phyloP scores from a whole-genome alignment of 306 rosid genomes.

The Fragaria nilgerrensis region DNA sequence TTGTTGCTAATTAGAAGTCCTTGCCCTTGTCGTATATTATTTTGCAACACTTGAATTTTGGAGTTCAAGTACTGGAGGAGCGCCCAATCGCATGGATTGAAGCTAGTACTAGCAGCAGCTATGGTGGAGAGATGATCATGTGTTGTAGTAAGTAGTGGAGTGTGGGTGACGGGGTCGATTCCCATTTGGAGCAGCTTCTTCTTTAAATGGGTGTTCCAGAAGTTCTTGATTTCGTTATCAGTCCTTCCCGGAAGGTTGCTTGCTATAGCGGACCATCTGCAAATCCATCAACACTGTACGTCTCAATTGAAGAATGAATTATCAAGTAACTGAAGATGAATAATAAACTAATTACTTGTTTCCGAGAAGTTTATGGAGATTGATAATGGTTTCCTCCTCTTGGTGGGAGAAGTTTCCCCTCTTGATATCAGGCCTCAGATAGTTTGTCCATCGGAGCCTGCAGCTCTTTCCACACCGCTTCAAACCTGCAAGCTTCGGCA shows the following conservation, averaged over 20 bases:
- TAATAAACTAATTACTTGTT: conserved; percentile 47
- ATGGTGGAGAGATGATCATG: conserved; percentile 13
- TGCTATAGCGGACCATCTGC: conserved; percentile 83
- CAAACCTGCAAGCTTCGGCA: conserved; percentile 73
- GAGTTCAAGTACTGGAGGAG: neutral
- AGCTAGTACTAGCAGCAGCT: neutral
- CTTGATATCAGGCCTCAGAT: conserved; percentile 74
- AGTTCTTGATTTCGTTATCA: conserved; percentile 80
- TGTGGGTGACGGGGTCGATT: conserved; percentile 71
- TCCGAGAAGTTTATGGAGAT: conserved; percentile 63
- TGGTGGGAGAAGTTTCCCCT: conserved; percentile 65
- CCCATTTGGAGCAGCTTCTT: conserved; percentile 76
- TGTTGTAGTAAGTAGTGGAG: conserved; percentile 28
- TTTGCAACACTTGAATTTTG: neutral
- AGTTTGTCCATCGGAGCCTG: conserved; percentile 75
- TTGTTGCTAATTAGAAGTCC: neutral
- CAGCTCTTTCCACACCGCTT: conserved; percentile 87
- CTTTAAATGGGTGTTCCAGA: conserved; percentile 79
- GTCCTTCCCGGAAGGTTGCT: conserved; percentile 79
- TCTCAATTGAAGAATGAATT: neutral
- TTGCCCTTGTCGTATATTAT: neutral
- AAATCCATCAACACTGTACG: neutral
- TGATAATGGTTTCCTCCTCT: conserved; percentile 61
- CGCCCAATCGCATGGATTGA: neutral
- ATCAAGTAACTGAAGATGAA: neutral